phyloP scores from a whole-genome alignment of 2,329 filamentous ascomycete species.

The Ambrosiella beaveri region DNA sequence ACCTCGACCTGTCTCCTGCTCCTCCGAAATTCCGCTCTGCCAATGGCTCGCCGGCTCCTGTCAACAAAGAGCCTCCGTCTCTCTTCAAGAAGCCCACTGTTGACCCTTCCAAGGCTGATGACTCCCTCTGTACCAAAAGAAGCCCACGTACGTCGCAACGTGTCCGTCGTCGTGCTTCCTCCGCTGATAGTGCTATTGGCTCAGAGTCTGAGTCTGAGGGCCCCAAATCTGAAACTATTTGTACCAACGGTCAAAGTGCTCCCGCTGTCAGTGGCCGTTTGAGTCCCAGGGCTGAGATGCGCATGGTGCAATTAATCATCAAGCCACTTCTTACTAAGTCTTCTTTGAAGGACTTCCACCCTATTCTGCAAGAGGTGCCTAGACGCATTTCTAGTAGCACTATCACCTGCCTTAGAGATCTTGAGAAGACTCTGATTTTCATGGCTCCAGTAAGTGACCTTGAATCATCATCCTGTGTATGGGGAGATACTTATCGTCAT shows the following conservation, averaged over 20 bases:
- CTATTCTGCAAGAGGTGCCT: constrained; percentile 62
- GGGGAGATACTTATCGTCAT: constrained; percentile 51
- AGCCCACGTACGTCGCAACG: constrained; percentile 26
- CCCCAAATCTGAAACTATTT: not conserved
- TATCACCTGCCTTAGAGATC: constrained; percentile 77
- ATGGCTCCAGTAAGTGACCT: constrained; percentile 78
- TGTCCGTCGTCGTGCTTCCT: constrained; percentile 8
- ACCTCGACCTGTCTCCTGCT: constrained; percentile 17
- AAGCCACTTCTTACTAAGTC: constrained; percentile 59
- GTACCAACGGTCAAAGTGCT: not conserved
- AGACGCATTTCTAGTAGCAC: constrained; percentile 66
- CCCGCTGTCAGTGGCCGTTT: constrained; percentile 3
- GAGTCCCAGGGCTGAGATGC: constrained; percentile 17
- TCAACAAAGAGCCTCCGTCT: not conserved
- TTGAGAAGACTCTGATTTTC: constrained; percentile 85
- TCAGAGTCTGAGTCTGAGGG: constrained; percentile 10
- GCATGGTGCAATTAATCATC: constrained; percentile 66
- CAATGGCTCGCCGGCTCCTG: not conserved
- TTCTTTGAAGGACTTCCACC: constrained; percentile 61
- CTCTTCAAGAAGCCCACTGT: constrained; percentile 13
- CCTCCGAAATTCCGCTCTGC: constrained; percentile 14
- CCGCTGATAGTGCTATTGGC: constrained; percentile 11
- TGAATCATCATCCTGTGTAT: constrained; percentile 35
- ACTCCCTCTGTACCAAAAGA: constrained; percentile 17
- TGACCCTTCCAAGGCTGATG: constrained; percentile 20